Base-by-base conservation (phyloP, 139 green algal species). In the Chlamydomonas eustigma region DNA sequence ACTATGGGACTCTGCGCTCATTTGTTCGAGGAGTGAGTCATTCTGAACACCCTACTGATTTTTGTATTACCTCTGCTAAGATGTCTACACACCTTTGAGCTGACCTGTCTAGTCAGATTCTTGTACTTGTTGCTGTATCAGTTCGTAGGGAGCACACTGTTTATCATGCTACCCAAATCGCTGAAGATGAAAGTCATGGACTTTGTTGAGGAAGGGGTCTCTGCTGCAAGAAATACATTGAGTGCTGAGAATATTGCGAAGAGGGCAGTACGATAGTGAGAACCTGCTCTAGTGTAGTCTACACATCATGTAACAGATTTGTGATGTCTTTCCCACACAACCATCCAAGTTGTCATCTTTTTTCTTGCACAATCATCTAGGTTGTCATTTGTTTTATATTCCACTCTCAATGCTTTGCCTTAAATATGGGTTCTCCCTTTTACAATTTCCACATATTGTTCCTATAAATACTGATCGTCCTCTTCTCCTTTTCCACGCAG, bases 151-250 rank as follows among this genome's bases (percentile, higher is more conserved):
- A 31, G 65, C 65, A 72, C 65, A 6, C 28, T 72, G 28, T 72
- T 72, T 22, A 39, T 72, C 65, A 72, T 72, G 65, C 28, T 72
- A 34, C 65, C 65, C 28, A 34, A 68, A 28, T 22, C 52, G 4
- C 32, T 68, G 12, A 68, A 31, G 52, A 28, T 4, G 52, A 31
- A 31, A 28, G 52, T 68, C 52, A 68, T 68, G 52, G 52, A 68
- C 52, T 68, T 68, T 68, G 52, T 68, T 68, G 52, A 68, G 52
- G 18, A 12, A 58, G 44, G 44, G 18, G 44, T 18, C 12, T 12
- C 12, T 18, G 12, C 44, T 28, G 18, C 18, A 12, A 58, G 44
- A 18, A 18, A 18, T 18, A 18, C 18, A 28, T 18, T 58, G 44
- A 58, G 44, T 18, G 44, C 44, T 28, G 44, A 18, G 12, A 58